phyloP scores from a whole-genome alignment of 139 green algal genomes.

The Chlamydomonas applanata region DNA sequence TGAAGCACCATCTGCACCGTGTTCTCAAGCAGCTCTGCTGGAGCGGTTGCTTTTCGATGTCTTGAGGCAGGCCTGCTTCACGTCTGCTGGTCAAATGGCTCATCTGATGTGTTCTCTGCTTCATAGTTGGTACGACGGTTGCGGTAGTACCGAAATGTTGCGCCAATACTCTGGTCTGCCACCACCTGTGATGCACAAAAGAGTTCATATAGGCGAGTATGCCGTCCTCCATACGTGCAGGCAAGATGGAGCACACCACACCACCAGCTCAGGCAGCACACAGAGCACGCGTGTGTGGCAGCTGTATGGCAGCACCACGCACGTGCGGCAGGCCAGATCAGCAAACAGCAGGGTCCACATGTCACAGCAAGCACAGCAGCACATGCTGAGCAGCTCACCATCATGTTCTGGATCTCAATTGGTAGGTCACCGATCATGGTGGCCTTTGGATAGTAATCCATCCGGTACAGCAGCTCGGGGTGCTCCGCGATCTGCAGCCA shows the following conservation, averaged over 20 bases:
- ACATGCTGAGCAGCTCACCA: slow-evolving; percentile 9
- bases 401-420: slow-evolving; percentile 48
- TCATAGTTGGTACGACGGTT: slow-evolving; percentile 5
- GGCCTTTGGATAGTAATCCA: slow-evolving; percentile 42
- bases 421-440: slow-evolving; percentile 45
- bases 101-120: not conserved
- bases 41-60: too few relatives aligned
- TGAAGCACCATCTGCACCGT: too few relatives aligned
- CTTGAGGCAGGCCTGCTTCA: too few relatives aligned
- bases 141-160: slow-evolving; percentile 3
- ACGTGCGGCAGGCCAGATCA: too few relatives aligned
- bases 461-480: slow-evolving; percentile 43
- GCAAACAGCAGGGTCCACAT: too few relatives aligned
- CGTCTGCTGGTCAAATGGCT: too few relatives aligned
- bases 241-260: too few relatives aligned
- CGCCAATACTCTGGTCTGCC: slow-evolving; percentile 11
- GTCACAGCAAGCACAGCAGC: too few relatives aligned
- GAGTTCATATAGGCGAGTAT: too few relatives aligned
- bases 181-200: not conserved
- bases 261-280: not conserved
- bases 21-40: too few relatives aligned
- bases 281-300: too few relatives aligned
- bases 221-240: too few relatives aligned
- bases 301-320: not conserved
- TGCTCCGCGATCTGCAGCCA: slow-evolving; percentile 32